Base-by-base conservation (phyloP, 2,329 filamentous ascomycete species). In the Aspergillus amoenus region DNA sequence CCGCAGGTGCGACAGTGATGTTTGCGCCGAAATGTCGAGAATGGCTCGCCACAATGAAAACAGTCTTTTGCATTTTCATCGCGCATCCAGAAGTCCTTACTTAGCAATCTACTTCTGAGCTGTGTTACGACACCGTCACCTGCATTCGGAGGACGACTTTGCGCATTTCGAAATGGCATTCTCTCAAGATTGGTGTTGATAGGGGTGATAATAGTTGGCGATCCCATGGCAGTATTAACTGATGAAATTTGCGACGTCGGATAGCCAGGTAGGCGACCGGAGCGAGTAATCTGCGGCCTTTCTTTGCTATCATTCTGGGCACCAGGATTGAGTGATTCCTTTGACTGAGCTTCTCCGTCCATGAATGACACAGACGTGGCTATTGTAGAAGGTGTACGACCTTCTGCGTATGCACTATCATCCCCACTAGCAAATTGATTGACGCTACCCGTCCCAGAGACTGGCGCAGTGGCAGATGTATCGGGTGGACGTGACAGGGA, bases 21-120 rank as follows among this genome's bases (percentile, higher is more conserved):
- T 70, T 99, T 99, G 63, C 94, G 86, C 58, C 94, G 85, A 70
- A 97, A 97, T 1, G 93, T 94, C 0, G 91, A 92, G 69, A 99
- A 99, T 2, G 90, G 84, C 57, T 91, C 89, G 44, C 91, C 91
- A 68, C 94, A 99, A 44, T 91, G 85, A 71, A 97, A 99, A 69
- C 94, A 99, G 67, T 97, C 93, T 71, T 96, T 97, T 58, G 93
- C 95, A 61, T 95, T 97, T 69, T 97, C 94, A 70, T 99, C 94
- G 58, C 92, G 90, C 94, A 99, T 99, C 94, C 93, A 97, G 66
- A 96, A 97, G 65, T 97, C 93, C 68, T 93, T 94, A 71, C 90
- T 96, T 45, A 97, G 78, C 7, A 99, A 88, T 68, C 93, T 92
- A 67, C 91, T 90, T 61, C 89, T 86, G 80, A 96, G 88, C 64